Evolutionary conservation across 768 basidiomycete genomes (phyloP).

Genomic region (Porphyrellus cyaneotinctus): DNA sequence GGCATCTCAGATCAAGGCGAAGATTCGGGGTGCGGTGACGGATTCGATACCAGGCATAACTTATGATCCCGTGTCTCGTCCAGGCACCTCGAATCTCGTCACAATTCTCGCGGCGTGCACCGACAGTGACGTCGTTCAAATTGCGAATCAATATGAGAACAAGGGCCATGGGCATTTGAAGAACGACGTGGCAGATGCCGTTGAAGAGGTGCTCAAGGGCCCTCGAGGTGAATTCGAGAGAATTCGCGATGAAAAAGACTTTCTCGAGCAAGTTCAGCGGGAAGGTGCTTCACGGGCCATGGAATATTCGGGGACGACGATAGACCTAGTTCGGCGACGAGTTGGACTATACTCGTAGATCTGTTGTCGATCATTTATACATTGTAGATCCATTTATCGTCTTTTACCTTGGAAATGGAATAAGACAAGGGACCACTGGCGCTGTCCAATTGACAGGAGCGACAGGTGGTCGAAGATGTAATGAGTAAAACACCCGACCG

Average conservation of each 20-base stretch:
- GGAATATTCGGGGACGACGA: constrained; percentile 54
- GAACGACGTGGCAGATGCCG: constrained; percentile 64
- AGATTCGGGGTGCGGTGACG: constrained; percentile 80
- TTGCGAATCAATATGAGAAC: constrained; percentile 50
- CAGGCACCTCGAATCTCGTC: constrained; percentile 68
- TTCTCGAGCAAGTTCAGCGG: constrained; percentile 56
- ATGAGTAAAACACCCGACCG: too few relatives aligned
- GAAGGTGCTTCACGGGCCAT: constrained; percentile 63
- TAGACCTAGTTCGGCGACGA: constrained; percentile 62
- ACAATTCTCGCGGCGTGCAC: constrained; percentile 73
- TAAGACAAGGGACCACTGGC: constrained; percentile 19
- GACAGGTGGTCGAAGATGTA: constrained; percentile 54
- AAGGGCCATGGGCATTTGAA: constrained; percentile 70
- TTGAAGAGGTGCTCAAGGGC: constrained; percentile 59
- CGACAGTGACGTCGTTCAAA: constrained; percentile 37
- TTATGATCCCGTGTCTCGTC: constrained; percentile 75
- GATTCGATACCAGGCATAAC: constrained; percentile 74
- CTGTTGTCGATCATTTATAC: constrained; percentile 21
- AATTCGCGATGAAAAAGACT: constrained; percentile 55
- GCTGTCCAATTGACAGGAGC: constrained; percentile 56
- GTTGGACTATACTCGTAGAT: constrained; percentile 50
- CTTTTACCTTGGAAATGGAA: background rate
- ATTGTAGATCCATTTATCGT: background rate
- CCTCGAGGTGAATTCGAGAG: constrained; percentile 70
- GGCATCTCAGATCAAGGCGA: constrained; percentile 52